These are phyloP conservation scores for Trypanosoma platydactyli DNA, from an alignment of 208 protist genomes.

Conservation along the genomic window DNA sequence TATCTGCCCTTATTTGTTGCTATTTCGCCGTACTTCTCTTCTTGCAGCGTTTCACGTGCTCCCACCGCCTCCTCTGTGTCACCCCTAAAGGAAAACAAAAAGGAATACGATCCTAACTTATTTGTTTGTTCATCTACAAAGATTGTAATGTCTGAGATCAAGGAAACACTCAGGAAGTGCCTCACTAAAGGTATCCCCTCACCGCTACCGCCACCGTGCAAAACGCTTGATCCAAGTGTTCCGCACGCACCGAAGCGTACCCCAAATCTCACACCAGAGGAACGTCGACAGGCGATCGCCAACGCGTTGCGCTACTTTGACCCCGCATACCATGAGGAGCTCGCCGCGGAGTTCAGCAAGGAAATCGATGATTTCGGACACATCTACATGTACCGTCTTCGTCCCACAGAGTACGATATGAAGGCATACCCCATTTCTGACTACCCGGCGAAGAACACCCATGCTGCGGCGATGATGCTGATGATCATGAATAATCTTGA, in stretches of 20 bases:
- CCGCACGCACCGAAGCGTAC: constrained; percentile 56
- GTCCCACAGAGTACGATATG: constrained; percentile 70
- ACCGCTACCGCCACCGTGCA: constrained; percentile 19
- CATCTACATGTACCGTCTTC: constrained; percentile 91
- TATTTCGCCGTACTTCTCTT: no score
- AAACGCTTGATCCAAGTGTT: constrained; percentile 23
- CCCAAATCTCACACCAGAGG: constrained; percentile 29
- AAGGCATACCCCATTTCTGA: constrained; percentile 23
- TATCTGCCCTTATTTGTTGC: neutral
- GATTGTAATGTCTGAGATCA: constrained; percentile 17
- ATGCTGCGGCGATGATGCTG: constrained; percentile 81
- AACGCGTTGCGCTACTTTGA: constrained; percentile 86
- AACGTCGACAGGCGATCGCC: constrained; percentile 46
- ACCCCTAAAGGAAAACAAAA: no score
- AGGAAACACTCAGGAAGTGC: constrained; percentile 18
- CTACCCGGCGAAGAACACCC: constrained; percentile 33
- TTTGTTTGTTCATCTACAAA: neutral
- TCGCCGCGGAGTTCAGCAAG: constrained; percentile 68
- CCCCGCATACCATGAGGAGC: constrained; percentile 35
- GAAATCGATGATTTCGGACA: constrained; percentile 80
- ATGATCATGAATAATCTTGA: constrained; percentile 94
- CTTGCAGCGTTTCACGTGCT: no score
- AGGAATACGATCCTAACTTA: no score
- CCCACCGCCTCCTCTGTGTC: no score
- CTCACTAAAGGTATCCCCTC: constrained; percentile 30